Percentiles rank a stretch among this genome's conserved stretches.
Evolutionary conservation across 352 stramenopile genomes (phyloP).

Genomic region (Phytophthora multivora): DNA sequence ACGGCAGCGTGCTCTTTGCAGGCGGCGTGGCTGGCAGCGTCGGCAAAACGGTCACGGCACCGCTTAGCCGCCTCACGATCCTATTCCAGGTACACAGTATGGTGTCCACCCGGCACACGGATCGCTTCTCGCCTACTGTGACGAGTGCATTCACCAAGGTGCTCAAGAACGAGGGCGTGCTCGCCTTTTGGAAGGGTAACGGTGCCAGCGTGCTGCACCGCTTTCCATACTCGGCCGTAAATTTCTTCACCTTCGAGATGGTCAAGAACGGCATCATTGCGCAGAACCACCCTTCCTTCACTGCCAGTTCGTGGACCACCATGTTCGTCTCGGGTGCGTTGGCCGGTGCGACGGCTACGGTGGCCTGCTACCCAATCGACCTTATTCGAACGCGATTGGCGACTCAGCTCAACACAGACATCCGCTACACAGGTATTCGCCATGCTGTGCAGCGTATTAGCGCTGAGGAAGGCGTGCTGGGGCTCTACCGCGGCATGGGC

Average conservation of each 20-base stretch:
- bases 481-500: slow-evolving; percentile 93
- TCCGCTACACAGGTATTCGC: slow-evolving; percentile 90
- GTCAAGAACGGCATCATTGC: slow-evolving; percentile 80
- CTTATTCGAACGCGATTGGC: slow-evolving; percentile 94
- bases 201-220: slow-evolving; percentile 95
- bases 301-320: slow-evolving; percentile 73
- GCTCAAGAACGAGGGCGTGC: slow-evolving; percentile 91
- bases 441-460: slow-evolving; percentile 94
- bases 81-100: slow-evolving; percentile 97
- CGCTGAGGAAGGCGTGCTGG: slow-evolving; percentile 83
- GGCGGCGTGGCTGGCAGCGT: slow-evolving; percentile 95
- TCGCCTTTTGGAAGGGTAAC: slow-evolving; percentile 96
- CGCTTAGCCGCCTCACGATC: slow-evolving; percentile 95
- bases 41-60: slow-evolving; percentile 95
- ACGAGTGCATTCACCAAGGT: slow-evolving; percentile 89
- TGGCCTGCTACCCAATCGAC: slow-evolving; percentile 97
- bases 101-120: slow-evolving; percentile 89
- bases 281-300: slow-evolving; percentile 67
- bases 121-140: slow-evolving; percentile 80
- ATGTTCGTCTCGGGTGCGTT: slow-evolving; percentile 79
- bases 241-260: slow-evolving; percentile 97
- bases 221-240: slow-evolving; percentile 97
- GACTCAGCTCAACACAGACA: slow-evolving; percentile 92
- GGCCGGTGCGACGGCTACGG: slow-evolving; percentile 72
- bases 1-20: slow-evolving; percentile 81